A percentile compares a stretch with the other conserved stretches of the same genome.
Conservation (phyloP, 2,329 filamentous ascomycete genomes). For the Chaetomium sp. region DNA sequence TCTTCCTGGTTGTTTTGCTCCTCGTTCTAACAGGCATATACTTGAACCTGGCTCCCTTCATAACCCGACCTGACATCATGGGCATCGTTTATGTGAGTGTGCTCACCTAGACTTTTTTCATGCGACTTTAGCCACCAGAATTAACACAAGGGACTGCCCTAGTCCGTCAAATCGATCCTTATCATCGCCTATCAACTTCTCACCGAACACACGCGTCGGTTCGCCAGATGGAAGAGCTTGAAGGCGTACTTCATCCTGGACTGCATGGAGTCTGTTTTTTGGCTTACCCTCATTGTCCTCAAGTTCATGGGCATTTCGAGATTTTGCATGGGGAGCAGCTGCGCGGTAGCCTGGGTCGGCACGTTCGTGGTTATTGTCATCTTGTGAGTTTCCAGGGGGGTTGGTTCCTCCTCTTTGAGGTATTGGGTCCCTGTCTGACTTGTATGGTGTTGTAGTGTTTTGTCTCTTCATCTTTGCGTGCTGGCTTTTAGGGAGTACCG, state of each 20-base stretch:
- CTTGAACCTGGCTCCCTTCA: not conserved
- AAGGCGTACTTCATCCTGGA: slow-evolving; percentile 38
- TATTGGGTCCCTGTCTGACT: not conserved
- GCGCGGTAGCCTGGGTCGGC: slow-evolving; percentile 18
- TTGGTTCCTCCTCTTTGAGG: not conserved
- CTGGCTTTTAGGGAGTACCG: slow-evolving; percentile 3
- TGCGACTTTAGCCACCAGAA: no score
- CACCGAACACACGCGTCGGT: slow-evolving; percentile 29
- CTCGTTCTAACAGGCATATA: slow-evolving; percentile 6
- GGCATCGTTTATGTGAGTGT: slow-evolving; percentile 1
- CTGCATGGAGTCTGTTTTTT: slow-evolving; percentile 37
- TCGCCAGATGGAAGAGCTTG: slow-evolving; percentile 32
- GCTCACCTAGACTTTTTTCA: not conserved
- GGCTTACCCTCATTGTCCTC: slow-evolving; percentile 32
- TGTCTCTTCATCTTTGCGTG: not conserved
- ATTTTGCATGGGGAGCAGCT: slow-evolving; percentile 15
- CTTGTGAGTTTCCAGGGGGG: slow-evolving; percentile 5
- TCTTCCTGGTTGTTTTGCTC: not conserved
- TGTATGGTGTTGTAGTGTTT: not conserved
- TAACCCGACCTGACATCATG: slow-evolving; percentile 8
- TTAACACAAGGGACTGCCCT: not conserved
- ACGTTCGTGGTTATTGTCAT: slow-evolving; percentile 4
- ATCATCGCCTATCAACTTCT: slow-evolving; percentile 37
- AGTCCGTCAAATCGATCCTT: slow-evolving; percentile 34
- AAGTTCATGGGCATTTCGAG: slow-evolving; percentile 19